Evolutionary conservation across 2,329 filamentous ascomycete genomes (phyloP), one percentile per base, ranked within the genome.

Genomic region (Metarhizium rileyi): DNA sequence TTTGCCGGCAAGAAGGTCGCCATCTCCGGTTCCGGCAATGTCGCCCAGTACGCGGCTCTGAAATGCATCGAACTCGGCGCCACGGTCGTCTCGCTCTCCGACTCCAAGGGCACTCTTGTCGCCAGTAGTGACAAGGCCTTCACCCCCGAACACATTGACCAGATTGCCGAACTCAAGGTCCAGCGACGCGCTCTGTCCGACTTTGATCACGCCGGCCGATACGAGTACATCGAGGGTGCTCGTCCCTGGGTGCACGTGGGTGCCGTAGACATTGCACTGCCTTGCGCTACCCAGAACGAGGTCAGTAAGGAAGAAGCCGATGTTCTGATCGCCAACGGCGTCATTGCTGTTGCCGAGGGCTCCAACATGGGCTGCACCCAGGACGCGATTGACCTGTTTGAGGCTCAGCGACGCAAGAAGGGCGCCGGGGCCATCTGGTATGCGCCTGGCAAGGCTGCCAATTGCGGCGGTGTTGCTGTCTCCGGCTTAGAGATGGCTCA

Each of bases 341-440:
- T 78, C 64, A 81, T 84, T 67, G 94, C 89, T 75, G 84, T 97
- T 58, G 93, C 93, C 51, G 93, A 98, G 75, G 93, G 93, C 50
- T 93, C 86, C 72, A 97, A 97, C 82, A 97, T 98, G 93, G 93
- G 93, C 56, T 96, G 90, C 78, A 96, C 90, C 30, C 89, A 93
- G 72, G 90, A 87, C 57, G 91, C 91, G 59, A 96, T 98, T 63
- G 87, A 95, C 63, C 75, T 89, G 57, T 97, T 97, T 68, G 91
- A 97, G 80, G 79, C 77, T 18, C 75, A 83, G 62, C 80, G 90
- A 59, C 81, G 75, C 66, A 80, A 80, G 66, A 82, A 88, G 75
- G 81, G 80, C 56, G 70, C 71, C 47, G 66, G 72, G 6, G 81
- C 87, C 53, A 83, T 95, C 69, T 98, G 93, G 93, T 97, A 97